Percentiles rank a stretch among this genome's conserved stretches.
phyloP scores from a whole-genome alignment of 2,329 filamentous ascomycete species.

The Botrytis fabae region DNA sequence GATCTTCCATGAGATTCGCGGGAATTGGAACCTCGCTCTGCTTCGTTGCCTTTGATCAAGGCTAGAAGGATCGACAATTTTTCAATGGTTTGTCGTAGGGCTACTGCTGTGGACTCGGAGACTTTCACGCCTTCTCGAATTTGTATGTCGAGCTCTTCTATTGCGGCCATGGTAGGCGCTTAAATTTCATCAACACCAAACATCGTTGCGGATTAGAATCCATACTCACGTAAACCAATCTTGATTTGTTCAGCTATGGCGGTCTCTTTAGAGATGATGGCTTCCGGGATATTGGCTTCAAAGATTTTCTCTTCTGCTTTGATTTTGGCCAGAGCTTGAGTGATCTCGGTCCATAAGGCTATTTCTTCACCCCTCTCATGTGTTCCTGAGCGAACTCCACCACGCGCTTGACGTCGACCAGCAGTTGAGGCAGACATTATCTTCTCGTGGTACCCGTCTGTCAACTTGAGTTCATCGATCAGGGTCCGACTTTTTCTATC shows the following conservation, averaged over 20 bases:
- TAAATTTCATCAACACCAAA: conserved; percentile 5
- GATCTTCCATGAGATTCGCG: conserved; percentile 35
- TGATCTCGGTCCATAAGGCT: conserved; percentile 26
- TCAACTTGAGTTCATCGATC: conserved; percentile 7
- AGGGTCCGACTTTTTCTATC: neutral
- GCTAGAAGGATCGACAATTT: conserved; percentile 28
- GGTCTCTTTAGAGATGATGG: conserved; percentile 29
- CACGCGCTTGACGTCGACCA: conserved; percentile 26
- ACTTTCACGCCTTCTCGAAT: conserved; percentile 38
- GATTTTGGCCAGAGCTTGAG: conserved; percentile 25
- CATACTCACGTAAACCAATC: conserved; percentile 25
- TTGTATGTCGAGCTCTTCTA: conserved; percentile 29
- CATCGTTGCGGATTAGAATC: neutral
- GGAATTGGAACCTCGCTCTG: conserved; percentile 28
- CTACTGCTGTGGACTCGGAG: conserved; percentile 34
- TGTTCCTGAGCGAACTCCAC: conserved; percentile 25
- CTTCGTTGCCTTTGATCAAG: conserved; percentile 33
- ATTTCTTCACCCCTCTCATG: conserved; percentile 29
- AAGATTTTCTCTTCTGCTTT: conserved; percentile 26
- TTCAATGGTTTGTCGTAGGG: conserved; percentile 16
- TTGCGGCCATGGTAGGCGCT: conserved; percentile 34
- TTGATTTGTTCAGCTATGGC: conserved; percentile 25
- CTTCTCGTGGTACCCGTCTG: neutral
- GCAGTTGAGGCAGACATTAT: conserved; percentile 28
- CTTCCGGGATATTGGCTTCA: conserved; percentile 22